Evolutionary conservation across 495 filamentous ascomycete species (phyloP), one percentile per base, ranked within the genome.

Genomic region (Penicillium roqueforti): DNA sequence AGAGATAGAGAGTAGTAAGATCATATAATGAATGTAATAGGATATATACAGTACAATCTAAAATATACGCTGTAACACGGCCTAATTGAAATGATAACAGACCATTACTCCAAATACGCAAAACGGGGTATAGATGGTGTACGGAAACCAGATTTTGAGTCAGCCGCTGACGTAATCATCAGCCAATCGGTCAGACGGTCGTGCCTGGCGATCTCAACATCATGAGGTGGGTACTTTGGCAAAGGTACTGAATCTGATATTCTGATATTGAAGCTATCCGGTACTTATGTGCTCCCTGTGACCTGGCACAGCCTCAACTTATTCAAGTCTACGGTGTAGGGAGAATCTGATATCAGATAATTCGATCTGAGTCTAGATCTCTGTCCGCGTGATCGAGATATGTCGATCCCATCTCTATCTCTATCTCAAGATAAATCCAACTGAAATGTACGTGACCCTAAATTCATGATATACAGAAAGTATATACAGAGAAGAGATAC

Each of bases 121-220:
- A 10, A 29, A 32, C 29, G 11, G 29, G 13, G 10, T 31, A 3
- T 31, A 13, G 1, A 31, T 9, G 9, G 11, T 10, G 5, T 28
- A 29, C 29, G 29, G 18, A 49, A 48, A 49, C 47, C 47, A 38
- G 47, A 29, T 50, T 39, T 39, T 18, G 14, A 4, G 29, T 38
- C 48, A 32, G 49, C 38, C 49, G 38, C 48, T 42, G 39, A 52
- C 44, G 50, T 40, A 44, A 52, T 52, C 6, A 39, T 51, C 13
- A 16, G 49, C 14, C 50, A 32, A 36, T 36, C 39, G 19, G 29
- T 29, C 22, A 14, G 18, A 40, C 25, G 16, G 11, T 26, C 13
- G 50, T 44, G 20, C 50, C 50, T 52, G 50, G 40, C 50, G 50
- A 52, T 52, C 50, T 36, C 23, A 32, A 22, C 20, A n/a, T 22